Evolutionary conservation across 2,329 filamentous ascomycete species (phyloP).

Genomic region (Aspergillus glaucus): DNA sequence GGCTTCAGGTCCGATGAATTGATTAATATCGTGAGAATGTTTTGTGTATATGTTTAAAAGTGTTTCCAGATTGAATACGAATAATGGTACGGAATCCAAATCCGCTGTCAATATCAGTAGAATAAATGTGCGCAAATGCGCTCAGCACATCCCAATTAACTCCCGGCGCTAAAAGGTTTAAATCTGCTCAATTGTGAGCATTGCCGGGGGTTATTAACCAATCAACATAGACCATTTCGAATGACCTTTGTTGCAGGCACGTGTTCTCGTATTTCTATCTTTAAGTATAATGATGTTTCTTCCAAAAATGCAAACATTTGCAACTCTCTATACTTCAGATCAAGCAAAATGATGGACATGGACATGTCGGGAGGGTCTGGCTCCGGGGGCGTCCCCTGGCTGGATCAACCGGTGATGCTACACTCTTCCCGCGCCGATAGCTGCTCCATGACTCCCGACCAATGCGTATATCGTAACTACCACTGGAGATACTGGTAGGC

Average conservation of each 20-base stretch:
- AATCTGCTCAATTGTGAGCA: slow-evolving; percentile 26
- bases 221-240: background rate
- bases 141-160: slow-evolving; percentile 7
- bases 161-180: slow-evolving; percentile 1
- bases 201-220: background rate
- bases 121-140: slow-evolving; percentile 13
- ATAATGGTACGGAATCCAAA: background rate
- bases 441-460: slow-evolving; percentile 23
- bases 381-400: slow-evolving; percentile 19
- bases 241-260: background rate
- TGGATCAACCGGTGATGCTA: slow-evolving; percentile 26
- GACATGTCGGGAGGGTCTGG: slow-evolving; percentile 6
- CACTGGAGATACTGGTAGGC: slow-evolving; percentile 28
- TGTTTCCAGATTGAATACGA: background rate
- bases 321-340: background rate
- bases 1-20: slow-evolving; percentile 13
- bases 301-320: background rate
- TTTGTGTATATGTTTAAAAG: background rate
- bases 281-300: background rate
- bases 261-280: background rate
- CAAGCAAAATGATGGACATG: slow-evolving; percentile 5
- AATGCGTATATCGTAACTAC: slow-evolving; percentile 22
- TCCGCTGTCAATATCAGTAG: background rate
- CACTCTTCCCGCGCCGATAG: slow-evolving; percentile 24
- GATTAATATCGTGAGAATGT: background rate